Evolutionary conservation across 495 filamentous ascomycete species (phyloP).

Genomic region (Eremomyces bilateralis): DNA sequence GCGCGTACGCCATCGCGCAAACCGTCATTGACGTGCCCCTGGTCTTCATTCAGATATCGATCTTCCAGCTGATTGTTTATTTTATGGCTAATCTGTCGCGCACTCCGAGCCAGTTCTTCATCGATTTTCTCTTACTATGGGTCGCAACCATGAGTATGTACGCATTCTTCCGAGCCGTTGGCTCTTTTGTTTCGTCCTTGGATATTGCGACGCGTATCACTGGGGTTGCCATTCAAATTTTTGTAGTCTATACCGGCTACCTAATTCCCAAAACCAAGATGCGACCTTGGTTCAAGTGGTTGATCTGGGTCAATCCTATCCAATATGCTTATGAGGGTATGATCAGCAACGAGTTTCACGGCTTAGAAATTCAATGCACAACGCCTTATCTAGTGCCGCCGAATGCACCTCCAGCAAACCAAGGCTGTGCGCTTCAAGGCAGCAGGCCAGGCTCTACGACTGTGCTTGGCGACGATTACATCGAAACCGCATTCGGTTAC

Average conservation of each 20-base stretch:
- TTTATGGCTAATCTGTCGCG: slow-evolving; percentile 50
- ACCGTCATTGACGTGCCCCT: slow-evolving; percentile 57
- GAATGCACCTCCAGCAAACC: slow-evolving; percentile 29
- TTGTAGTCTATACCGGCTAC: slow-evolving; percentile 70
- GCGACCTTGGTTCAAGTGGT: slow-evolving; percentile 66
- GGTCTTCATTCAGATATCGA: slow-evolving; percentile 40
- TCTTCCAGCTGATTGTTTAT: slow-evolving; percentile 61
- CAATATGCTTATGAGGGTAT: slow-evolving; percentile 42
- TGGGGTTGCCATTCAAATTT: slow-evolving; percentile 36
- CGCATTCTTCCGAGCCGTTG: slow-evolving; percentile 56
- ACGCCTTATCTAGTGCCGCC: slow-evolving; percentile 29
- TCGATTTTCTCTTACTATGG: slow-evolving; percentile 37
- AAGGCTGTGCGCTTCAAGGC: slow-evolving; percentile 35
- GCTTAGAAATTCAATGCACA: slow-evolving; percentile 26
- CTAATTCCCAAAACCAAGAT: slow-evolving; percentile 50
- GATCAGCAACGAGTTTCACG: slow-evolving; percentile 34
- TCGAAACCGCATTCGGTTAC: slow-evolving; percentile 33
- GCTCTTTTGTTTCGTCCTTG: slow-evolving; percentile 37
- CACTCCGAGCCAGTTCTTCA: slow-evolving; percentile 68
- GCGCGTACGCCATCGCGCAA: slow-evolving; percentile 57
- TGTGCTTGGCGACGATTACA: slow-evolving; percentile 31
- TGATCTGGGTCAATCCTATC: slow-evolving; percentile 54
- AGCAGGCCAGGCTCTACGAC: slow-evolving; percentile 24
- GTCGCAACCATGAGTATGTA: slow-evolving; percentile 53
- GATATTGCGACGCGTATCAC: slow-evolving; percentile 44